phyloP scores from a whole-genome alignment of 2,329 filamentous ascomycete species.

The Aspergillus sp. region DNA sequence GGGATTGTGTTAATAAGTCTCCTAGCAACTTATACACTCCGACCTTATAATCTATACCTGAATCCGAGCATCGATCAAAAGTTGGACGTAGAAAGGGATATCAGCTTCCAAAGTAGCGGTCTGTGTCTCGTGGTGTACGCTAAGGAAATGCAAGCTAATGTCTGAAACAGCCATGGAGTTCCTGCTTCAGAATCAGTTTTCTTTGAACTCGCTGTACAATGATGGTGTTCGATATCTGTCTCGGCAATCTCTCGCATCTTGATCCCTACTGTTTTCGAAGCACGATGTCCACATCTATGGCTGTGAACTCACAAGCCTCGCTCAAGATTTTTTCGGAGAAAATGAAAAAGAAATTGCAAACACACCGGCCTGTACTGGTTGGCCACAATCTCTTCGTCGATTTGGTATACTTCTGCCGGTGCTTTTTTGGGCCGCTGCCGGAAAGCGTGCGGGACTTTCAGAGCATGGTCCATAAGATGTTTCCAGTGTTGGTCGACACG shows the following conservation, averaged over 20 bases:
- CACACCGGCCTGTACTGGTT: constrained; percentile 53
- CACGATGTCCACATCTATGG: constrained; percentile 18
- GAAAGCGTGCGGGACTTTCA: constrained; percentile 56
- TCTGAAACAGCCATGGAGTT: constrained; percentile 56
- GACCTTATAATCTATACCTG: constrained; percentile 65
- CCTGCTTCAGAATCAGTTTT: constrained; percentile 58
- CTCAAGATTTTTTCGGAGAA: constrained; percentile 28
- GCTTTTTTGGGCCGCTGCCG: constrained; percentile 60
- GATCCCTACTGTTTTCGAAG: constrained; percentile 32
- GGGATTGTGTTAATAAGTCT: constrained; percentile 7
- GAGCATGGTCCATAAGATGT: constrained; percentile 50
- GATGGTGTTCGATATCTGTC: constrained; percentile 64
- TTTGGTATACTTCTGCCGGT: constrained; percentile 60
- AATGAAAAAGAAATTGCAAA: constrained; percentile 43
- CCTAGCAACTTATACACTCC: constrained; percentile 54
- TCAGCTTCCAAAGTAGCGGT: constrained; percentile 58
- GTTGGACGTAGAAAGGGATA: constrained; percentile 60
- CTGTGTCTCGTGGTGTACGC: constrained; percentile 17
- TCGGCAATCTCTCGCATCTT: constrained; percentile 41
- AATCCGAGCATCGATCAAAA: constrained; percentile 55
- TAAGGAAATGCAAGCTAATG: constrained; percentile 6
- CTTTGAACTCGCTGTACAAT: constrained; percentile 56
- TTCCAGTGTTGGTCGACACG: constrained; percentile 60
- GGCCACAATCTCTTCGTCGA: constrained; percentile 66
- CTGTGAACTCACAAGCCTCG: constrained; percentile 18